Percentiles rank a stretch among this genome's conserved stretches.
phyloP scores from a whole-genome alignment of 208 protist genomes.

The Wallacemonas sp. region DNA sequence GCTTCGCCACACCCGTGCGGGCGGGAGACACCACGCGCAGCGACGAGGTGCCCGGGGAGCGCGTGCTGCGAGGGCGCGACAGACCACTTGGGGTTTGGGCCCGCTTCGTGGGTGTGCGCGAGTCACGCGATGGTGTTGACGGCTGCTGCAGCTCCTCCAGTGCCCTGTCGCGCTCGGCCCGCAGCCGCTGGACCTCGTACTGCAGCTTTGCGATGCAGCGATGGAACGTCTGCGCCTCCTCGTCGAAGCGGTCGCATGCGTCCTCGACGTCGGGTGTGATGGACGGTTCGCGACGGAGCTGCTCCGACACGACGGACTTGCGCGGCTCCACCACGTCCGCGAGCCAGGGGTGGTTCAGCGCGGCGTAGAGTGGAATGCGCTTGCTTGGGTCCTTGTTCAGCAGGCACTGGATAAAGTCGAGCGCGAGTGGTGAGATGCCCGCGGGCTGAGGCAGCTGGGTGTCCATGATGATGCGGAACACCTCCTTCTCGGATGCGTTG shows the following conservation, averaged over 20 bases:
- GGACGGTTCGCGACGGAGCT: conserved; percentile 41
- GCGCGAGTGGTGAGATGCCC: conserved; percentile 60
- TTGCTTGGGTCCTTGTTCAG: conserved; percentile 91
- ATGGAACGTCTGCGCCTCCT: conserved; percentile 70
- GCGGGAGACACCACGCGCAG: conserved; percentile 43
- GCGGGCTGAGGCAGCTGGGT: conserved; percentile 76
- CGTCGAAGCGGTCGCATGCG: conserved; percentile 73
- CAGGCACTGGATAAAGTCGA: conserved; percentile 81
- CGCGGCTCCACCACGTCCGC: conserved; percentile 67
- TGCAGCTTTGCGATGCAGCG: conserved; percentile 76
- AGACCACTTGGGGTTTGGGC: conserved; percentile 62
- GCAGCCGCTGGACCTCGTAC: conserved; percentile 60
- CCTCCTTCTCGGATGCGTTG: conserved; percentile 84
- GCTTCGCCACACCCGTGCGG: conserved; percentile 28
- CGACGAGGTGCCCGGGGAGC: conserved; percentile 35
- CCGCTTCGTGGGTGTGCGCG: conserved; percentile 54
- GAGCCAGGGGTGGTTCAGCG: conserved; percentile 90
- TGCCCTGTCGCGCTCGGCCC: conserved; percentile 52
- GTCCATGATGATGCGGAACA: conserved; percentile 92
- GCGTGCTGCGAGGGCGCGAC: conserved; percentile 44
- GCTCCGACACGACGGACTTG: conserved; percentile 69
- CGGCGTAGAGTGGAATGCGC: conserved; percentile 83
- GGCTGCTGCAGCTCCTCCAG: conserved; percentile 29
- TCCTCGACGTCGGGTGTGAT: conserved; percentile 50
- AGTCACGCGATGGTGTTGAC: conserved; percentile 24